Base-by-base conservation (phyloP, 768 basidiomycete genomes). In the Kwoniella pini region DNA sequence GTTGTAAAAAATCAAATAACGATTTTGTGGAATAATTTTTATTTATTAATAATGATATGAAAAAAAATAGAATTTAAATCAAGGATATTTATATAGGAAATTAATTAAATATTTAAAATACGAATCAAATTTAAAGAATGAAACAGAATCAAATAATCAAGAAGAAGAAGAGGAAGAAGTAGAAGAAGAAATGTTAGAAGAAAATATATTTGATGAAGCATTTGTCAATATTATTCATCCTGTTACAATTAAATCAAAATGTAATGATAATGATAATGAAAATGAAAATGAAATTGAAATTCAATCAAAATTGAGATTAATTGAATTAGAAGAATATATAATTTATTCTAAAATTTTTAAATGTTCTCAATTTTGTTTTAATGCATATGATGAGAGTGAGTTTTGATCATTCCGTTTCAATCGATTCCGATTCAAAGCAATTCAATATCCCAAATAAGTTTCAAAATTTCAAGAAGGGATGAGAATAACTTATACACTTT, bases 191-290 rank as follows among this genome's bases (percentile, higher is more conserved):
- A 36, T 36, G 33, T 9, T 46, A 22, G 55, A 54, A 30, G 50
- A 49, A 26, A 22, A 26, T 27, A 12, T 46, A 13, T 13, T 24
- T 15, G 45, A 58, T 85, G 2, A 80, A 93, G 19, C 82, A 91
- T 7, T 81, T 81, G 31, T 30, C 33, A 7, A 21, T 30, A 21
- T 38, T 19, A 22, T n/a, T 27, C 7, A 24, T 0, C 21, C 27
- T 0, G 2, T 21, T 36, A 11, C 12, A 17, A 13, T 36, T 15
- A 36, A 36, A 7, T 7, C 33, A 36, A 36, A n/a, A n/a, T n/a
- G n/a, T n/a, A n/a, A n/a, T n/a, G n/a, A n/a, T n/a, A n/a, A n/a
- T n/a, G n/a, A n/a, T n/a, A n/a, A n/a, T n/a, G n/a, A n/a, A n/a
- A n/a, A n/a, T n/a, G n/a, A n/a, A n/a, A n/a, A n/a, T n/a, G n/a